phyloP scores from a whole-genome alignment of 805 yeast species.

The Teunomyces pallodes region DNA sequence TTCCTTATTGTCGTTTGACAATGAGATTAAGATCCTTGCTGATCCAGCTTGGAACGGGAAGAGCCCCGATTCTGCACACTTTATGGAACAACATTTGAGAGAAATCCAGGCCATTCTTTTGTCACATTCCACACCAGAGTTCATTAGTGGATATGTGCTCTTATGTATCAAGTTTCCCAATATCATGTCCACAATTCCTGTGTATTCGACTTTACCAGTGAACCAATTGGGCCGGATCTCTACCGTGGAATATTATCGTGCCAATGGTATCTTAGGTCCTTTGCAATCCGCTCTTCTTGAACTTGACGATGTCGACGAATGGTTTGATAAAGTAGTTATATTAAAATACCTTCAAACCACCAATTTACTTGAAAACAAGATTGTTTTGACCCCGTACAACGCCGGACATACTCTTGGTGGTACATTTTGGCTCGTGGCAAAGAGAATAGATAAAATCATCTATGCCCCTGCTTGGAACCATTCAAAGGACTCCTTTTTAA shows the following conservation, averaged over 20 bases:
- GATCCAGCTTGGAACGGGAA: constrained; percentile 77
- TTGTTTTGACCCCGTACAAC: constrained; percentile 74
- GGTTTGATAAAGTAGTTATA: constrained; percentile 67
- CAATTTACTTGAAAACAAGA: constrained; percentile 59
- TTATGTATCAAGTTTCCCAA: constrained; percentile 57
- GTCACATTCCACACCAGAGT: constrained; percentile 84
- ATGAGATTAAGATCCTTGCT: constrained; percentile 52
- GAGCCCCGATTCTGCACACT: constrained; percentile 28
- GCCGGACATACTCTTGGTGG: constrained; percentile 96
- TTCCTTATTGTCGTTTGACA: constrained; percentile 55
- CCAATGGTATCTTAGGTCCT: constrained; percentile 76
- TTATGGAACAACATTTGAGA: constrained; percentile 32
- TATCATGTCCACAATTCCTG: constrained; percentile 61
- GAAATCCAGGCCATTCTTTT: constrained; percentile 67
- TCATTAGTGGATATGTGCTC: constrained; percentile 74
- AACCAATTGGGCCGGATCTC: constrained; percentile 81
- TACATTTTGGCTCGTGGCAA: constrained; percentile 76
- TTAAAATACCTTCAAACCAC: constrained; percentile 80
- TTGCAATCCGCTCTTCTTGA: constrained; percentile 55
- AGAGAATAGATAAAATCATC: constrained; percentile 74
- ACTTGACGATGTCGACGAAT: constrained; percentile 70
- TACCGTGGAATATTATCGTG: constrained; percentile 77
- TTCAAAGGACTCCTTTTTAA: constrained; percentile 79
- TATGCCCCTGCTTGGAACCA: constrained; percentile 96
- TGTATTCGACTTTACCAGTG: constrained; percentile 88